A percentile compares a stretch with the other conserved stretches of the same genome.
These are phyloP conservation scores for Meyerozyma carpophila DNA, from an alignment of 1,139 yeast species.

Conservation along the genomic window DNA sequence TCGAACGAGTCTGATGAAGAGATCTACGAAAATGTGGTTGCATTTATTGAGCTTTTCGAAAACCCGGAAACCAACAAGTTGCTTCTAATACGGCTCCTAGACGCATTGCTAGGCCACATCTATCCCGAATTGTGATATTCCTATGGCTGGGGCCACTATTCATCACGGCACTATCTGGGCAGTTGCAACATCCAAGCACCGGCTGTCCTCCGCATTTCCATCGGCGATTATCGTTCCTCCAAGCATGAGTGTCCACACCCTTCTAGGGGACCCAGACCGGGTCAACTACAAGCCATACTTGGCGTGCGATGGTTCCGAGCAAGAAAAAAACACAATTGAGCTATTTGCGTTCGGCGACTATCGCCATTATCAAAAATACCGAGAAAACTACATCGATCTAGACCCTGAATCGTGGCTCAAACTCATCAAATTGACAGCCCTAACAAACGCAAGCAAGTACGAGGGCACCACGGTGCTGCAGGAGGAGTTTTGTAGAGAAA, in stretches of 20 bases:
- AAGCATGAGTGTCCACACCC: not conserved
- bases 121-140: not conserved
- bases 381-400: conserved; percentile 3
- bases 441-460: conserved; percentile 4
- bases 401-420: conserved; percentile 3
- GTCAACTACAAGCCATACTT: not conserved
- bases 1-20: not conserved
- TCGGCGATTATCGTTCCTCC: not conserved
- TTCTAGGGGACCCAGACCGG: not conserved
- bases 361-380: conserved; percentile 4
- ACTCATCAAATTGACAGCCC: conserved; percentile 6
- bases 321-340: conserved; percentile 8
- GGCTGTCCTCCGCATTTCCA: not conserved
- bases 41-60: not conserved
- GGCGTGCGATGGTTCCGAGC: not conserved
- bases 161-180: not conserved
- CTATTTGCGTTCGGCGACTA: conserved; percentile 10
- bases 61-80: not conserved
- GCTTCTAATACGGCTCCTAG: not conserved
- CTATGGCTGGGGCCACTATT: not conserved
- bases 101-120: not conserved
- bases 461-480: conserved; percentile 2
- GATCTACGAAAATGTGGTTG: not conserved
- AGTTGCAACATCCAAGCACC: not conserved
- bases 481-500: not conserved